Evolutionary conservation across 306 rosid genomes (phyloP), one percentile per base, ranked within the genome.

Genomic region (Spatholobus suberectus): DNA sequence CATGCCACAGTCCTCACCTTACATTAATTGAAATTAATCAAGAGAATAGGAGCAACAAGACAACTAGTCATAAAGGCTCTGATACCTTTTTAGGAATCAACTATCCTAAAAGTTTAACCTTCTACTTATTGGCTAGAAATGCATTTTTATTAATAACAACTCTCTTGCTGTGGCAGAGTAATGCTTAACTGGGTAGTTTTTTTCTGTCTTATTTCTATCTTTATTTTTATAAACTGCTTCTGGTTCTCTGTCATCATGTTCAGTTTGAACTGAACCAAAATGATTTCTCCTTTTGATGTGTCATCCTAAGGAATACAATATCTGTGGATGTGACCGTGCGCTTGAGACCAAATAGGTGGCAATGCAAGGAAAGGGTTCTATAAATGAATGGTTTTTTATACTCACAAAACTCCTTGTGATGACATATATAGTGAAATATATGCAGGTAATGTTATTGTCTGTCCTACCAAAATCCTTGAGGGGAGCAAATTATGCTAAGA

Each of bases 401-500:
- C 20, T 6, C 17, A 51, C 4, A 20, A 15, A 73, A 47, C 32
- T 29, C 41, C 74, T 67, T 67, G 9, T 75, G 29, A n/a, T 75
- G 57, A 73, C 70, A 32, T 6, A 17, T 81, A 72, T 12, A 47
- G 34, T 82, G 62, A 57, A 73, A 70, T 75, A 17, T 81, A 82
- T 80, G 86, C 90, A 95, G 98, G 81, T 95, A 32, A 83, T 95
- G 85, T 51, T 93, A 73, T 66, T 86, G 74, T 7, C 88, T 40
- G 43, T 91, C 81, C 82, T 91, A 71, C 95, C 91, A 54, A 4
- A 1, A 17, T 59, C 61, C 46, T 66, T 89, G 88, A 94, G 88
- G 55, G 95, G 97, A 87, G 97, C 97, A 86, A 93, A 87, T 83
- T 70, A 83, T 68, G 95, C 93, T 1, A 91, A 62, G 18, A 59